phyloP scores from a whole-genome alignment of 2,329 filamentous ascomycete genomes.

The Neopestalotiopsis rosae region DNA sequence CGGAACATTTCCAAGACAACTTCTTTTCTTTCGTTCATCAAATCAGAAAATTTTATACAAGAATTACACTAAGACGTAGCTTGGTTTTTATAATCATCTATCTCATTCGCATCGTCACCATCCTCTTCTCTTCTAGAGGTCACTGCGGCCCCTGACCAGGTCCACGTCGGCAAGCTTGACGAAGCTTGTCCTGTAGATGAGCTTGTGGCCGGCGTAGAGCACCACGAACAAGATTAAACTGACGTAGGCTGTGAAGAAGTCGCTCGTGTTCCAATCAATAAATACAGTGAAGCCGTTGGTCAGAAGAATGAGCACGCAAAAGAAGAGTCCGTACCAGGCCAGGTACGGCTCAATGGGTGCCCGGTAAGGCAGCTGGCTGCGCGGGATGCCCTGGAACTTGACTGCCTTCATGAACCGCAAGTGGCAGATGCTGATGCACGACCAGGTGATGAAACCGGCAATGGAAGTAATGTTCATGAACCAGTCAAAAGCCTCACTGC shows the following conservation, averaged over 20 bases:
- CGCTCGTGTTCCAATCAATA: slow-evolving; percentile 63
- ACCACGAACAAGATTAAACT: slow-evolving; percentile 68
- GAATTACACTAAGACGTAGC: neutral
- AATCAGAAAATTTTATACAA: neutral
- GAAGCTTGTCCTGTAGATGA: slow-evolving; percentile 36
- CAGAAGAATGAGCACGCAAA: slow-evolving; percentile 67
- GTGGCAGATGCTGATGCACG: slow-evolving; percentile 68
- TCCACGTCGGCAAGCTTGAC: slow-evolving; percentile 33
- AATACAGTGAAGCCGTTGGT: slow-evolving; percentile 75
- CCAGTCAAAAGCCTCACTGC: slow-evolving; percentile 72
- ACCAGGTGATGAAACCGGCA: slow-evolving; percentile 74
- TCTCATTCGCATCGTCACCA: neutral
- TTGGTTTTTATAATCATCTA: too few species aligned
- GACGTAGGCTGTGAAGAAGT: slow-evolving; percentile 70
- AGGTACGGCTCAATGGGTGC: slow-evolving; percentile 68
- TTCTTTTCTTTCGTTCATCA: too few species aligned
- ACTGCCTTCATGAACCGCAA: slow-evolving; percentile 69
- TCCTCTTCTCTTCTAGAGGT: neutral
- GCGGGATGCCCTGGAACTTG: slow-evolving; percentile 59
- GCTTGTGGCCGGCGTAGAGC: slow-evolving; percentile 66
- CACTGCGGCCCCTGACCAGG: slow-evolving; percentile 31
- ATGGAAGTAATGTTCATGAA: slow-evolving; percentile 73
- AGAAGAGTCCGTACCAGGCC: slow-evolving; percentile 69
- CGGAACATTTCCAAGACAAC: neutral
- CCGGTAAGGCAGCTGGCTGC: slow-evolving; percentile 63